Evolutionary conservation across 495 filamentous ascomycete species (phyloP).

Genomic region (Schizothecium vesticola): DNA sequence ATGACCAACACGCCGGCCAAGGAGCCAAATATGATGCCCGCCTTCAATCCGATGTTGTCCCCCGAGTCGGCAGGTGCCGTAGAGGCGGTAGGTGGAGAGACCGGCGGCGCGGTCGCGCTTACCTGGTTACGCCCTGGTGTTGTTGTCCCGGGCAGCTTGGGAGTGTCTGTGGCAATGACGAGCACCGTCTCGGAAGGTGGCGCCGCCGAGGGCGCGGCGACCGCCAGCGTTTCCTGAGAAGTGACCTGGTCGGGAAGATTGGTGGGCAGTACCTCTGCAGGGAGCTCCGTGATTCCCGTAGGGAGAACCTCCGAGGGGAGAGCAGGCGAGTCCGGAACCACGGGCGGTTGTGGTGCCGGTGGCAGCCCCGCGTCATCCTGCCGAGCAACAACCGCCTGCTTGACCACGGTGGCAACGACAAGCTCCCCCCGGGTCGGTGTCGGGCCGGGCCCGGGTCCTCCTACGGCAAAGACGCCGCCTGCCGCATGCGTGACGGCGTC

Average conservation of each 20-base stretch:
- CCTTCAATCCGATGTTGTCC: constrained; percentile 63
- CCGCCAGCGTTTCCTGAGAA: not conserved
- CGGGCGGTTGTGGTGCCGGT: not conserved
- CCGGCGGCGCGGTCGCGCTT: constrained; percentile 17
- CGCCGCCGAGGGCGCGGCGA: not conserved
- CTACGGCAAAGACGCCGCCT: constrained; percentile 4
- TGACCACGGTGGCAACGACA: not conserved
- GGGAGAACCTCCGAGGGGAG: not conserved
- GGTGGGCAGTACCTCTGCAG: not conserved
- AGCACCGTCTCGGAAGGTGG: constrained; percentile 4
- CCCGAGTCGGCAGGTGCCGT: constrained; percentile 27
- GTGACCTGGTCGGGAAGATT: not conserved
- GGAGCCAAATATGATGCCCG: constrained; percentile 78
- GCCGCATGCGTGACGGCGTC: constrained; percentile 3
- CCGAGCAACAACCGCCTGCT: not conserved
- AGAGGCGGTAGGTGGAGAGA: constrained; percentile 19
- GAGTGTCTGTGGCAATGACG: constrained; percentile 17
- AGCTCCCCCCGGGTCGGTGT: not conserved
- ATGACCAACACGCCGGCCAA: constrained; percentile 58
- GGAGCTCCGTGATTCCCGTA: not conserved
- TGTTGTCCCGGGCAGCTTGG: constrained; percentile 13
- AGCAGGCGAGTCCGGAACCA: not conserved
- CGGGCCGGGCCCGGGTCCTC: not conserved
- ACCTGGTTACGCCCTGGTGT: not conserved
- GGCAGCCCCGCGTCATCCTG: not conserved